A percentile compares a stretch with the other conserved stretches of the same genome.
phyloP scores from a whole-genome alignment of 2,329 filamentous ascomycete species.

The Raffaelea albimanens region DNA sequence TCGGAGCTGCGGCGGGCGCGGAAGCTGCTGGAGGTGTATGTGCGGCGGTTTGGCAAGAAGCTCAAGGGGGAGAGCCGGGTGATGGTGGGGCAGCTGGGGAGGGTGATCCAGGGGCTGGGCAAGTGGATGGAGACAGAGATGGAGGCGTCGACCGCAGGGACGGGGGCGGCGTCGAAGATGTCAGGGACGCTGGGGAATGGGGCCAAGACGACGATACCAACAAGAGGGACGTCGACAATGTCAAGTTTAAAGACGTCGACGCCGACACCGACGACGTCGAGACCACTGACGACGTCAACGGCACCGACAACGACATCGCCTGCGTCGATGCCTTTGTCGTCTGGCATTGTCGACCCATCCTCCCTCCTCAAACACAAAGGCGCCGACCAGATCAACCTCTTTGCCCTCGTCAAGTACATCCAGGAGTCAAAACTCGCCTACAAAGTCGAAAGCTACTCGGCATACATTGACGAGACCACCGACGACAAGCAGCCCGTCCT shows the following conservation, averaged over 20 bases:
- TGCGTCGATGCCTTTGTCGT: no score
- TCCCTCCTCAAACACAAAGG: constrained; percentile 73
- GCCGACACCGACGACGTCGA: constrained; percentile 36
- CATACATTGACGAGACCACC: constrained; percentile 42
- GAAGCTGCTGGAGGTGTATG: constrained; percentile 69
- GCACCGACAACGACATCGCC: no score
- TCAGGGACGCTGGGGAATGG: no score
- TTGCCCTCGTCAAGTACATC: constrained; percentile 78
- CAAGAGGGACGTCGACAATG: no score
- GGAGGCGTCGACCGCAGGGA: no score
- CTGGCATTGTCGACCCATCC: constrained; percentile 59
- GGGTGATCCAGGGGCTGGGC: constrained; percentile 70
- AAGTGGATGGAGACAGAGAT: constrained; percentile 47
- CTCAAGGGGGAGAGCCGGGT: constrained; percentile 86
- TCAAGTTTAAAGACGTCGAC: no score
- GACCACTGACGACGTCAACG: constrained; percentile 24
- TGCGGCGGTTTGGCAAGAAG: constrained; percentile 78
- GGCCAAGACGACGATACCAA: no score
- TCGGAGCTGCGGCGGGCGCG: constrained; percentile 64
- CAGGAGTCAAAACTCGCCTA: constrained; percentile 87
- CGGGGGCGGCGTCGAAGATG: no score
- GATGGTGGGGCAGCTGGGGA: constrained; percentile 79
- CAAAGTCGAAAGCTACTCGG: constrained; percentile 85
- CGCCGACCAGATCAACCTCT: constrained; percentile 90
- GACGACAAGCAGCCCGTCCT: constrained; percentile 34